These are phyloP conservation scores for Terana coerulea DNA, from an alignment of 768 basidiomycete genomes.

Conservation along the genomic window DNA sequence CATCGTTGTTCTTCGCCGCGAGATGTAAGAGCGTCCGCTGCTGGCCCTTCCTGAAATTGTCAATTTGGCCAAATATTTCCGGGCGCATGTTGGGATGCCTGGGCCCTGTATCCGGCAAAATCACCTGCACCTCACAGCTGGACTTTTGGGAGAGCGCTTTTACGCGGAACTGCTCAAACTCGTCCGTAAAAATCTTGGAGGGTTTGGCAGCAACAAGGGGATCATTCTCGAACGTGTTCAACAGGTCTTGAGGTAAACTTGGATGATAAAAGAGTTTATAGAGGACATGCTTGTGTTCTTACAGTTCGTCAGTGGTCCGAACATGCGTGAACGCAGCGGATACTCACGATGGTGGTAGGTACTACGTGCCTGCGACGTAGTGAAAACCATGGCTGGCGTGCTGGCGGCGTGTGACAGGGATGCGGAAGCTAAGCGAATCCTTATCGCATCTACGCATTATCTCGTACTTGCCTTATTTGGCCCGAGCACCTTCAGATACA, in stretches of 20 bases:
- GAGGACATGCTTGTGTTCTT: no score
- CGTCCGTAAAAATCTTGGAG: background rate
- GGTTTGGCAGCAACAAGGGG: background rate
- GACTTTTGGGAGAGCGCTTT: background rate
- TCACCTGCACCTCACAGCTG: background rate
- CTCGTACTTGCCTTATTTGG: no score
- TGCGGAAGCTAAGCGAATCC: no score
- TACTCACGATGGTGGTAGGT: no score
- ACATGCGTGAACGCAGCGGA: no score
- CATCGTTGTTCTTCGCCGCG: slow-evolving; percentile 1
- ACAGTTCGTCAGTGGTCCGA: no score
- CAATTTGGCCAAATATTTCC: background rate
- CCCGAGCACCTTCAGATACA: no score
- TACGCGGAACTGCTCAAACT: background rate
- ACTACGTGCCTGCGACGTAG: no score
- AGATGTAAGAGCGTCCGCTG: slow-evolving; percentile 1
- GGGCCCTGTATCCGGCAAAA: no score
- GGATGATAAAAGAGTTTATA: background rate
- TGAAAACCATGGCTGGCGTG: no score
- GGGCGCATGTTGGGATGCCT: background rate
- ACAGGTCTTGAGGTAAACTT: background rate
- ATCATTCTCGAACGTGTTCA: background rate
- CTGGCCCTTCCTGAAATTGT: background rate
- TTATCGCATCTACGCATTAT: no score
- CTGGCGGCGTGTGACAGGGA: no score